Evolutionary conservation across 2,329 filamentous ascomycete genomes (phyloP).

Genomic region (Fusarium citri): DNA sequence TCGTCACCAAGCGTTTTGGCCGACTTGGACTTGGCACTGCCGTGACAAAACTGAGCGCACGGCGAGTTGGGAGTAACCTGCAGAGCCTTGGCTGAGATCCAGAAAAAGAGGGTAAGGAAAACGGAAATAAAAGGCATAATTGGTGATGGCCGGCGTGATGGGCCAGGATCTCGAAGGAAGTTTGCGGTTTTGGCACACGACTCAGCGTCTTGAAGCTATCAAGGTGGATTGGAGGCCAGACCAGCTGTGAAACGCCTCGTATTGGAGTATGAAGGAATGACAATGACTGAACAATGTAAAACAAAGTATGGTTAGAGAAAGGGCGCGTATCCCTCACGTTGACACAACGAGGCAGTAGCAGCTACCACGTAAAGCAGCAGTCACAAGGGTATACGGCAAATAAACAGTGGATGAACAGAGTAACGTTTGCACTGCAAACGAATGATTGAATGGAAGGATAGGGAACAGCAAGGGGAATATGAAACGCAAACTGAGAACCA

Average conservation of each 20-base stretch:
- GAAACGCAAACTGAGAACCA: constrained; percentile 14
- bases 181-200: constrained; percentile 15
- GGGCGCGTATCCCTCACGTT: constrained; percentile 25
- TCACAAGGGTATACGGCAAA: background rate
- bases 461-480: constrained; percentile 1
- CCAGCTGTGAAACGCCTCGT: constrained; percentile 36
- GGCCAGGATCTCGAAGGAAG: constrained; percentile 12
- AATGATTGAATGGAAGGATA: constrained; percentile 2
- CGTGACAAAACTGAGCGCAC: constrained; percentile 62
- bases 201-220: background rate
- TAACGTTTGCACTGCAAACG: constrained; percentile 14
- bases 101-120: constrained; percentile 15
- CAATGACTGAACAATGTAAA: background rate
- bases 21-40: constrained; percentile 59
- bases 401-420: background rate
- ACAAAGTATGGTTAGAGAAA: background rate
- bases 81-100: constrained; percentile 52
- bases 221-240: constrained; percentile 28
- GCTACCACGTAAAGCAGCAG: background rate
- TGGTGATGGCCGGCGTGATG: background rate
- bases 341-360: constrained; percentile 16
- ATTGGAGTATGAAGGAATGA: constrained; percentile 4
- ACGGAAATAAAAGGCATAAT: constrained; percentile 20
- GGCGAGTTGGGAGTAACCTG: constrained; percentile 67
- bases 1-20: constrained; percentile 59